These are phyloP conservation scores for Suillus brevipes DNA, from an alignment of 768 basidiomycete genomes.

Conservation along the genomic window DNA sequence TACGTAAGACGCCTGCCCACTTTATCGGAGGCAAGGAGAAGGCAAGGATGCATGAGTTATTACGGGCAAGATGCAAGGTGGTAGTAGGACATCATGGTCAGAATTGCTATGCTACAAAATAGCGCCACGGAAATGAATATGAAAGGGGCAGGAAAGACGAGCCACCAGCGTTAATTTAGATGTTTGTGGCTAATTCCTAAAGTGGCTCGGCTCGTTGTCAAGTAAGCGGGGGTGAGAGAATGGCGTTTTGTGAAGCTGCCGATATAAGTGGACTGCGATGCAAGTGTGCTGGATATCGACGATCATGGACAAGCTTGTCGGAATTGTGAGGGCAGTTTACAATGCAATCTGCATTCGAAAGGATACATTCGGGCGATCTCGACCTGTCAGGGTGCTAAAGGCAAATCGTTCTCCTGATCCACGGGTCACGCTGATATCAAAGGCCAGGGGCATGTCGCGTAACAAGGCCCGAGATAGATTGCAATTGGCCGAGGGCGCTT, in stretches of 20 bases:
- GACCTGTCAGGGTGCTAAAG: not conserved
- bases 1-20: not conserved
- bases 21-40: not conserved
- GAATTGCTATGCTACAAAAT: not conserved
- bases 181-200: not conserved
- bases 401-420: not conserved
- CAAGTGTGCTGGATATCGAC: not conserved
- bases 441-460: not conserved
- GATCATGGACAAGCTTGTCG: not conserved
- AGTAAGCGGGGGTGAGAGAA: not conserved
- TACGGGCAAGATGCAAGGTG: not conserved
- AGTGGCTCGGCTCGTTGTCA: not conserved
- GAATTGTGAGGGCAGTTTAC: not conserved
- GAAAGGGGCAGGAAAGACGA: not conserved
- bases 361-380: not conserved
- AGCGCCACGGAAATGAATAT: not conserved
- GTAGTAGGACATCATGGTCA: not conserved
- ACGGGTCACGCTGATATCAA: not conserved
- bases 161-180: not conserved
- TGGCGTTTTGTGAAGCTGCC: not conserved
- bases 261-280: not conserved
- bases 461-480: not conserved
- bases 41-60: not conserved
- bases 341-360: not conserved
- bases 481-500: constrained; percentile 34